Evolutionary conservation across 1,139 yeast genomes (phyloP).

Genomic region (Candida anutae): DNA sequence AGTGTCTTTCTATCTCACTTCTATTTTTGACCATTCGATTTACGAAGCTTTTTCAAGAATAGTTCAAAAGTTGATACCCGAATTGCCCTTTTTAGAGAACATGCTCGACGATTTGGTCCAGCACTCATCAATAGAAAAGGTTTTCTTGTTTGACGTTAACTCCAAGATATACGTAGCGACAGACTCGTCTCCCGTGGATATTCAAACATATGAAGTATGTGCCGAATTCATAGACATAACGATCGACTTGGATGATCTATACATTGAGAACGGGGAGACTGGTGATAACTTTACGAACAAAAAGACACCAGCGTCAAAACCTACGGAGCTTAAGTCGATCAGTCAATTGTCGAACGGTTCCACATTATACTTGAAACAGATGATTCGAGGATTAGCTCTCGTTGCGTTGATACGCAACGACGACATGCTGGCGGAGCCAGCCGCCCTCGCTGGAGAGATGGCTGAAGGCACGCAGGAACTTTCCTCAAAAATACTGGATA

Average conservation of each 20-base stretch:
- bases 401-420: slow-evolving; percentile 79
- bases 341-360: slow-evolving; percentile 79
- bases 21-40: slow-evolving; percentile 91
- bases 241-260: slow-evolving; percentile 73
- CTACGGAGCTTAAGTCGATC: slow-evolving; percentile 50
- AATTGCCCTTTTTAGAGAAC: slow-evolving; percentile 80
- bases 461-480: slow-evolving; percentile 1
- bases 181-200: slow-evolving; percentile 91
- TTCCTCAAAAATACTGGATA: slow-evolving; percentile 19
- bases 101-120: slow-evolving; percentile 83
- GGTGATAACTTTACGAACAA: slow-evolving; percentile 10
- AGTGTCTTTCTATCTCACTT: slow-evolving; percentile 83
- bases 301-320: slow-evolving; percentile 3
- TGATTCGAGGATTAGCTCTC: slow-evolving; percentile 88
- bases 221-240: slow-evolving; percentile 96
- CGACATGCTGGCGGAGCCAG: slow-evolving; percentile 16
- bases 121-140: slow-evolving; percentile 86
- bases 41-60: slow-evolving; percentile 93
- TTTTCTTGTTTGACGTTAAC: slow-evolving; percentile 83
- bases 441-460: slow-evolving; percentile 2
- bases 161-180: slow-evolving; percentile 96
- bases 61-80: slow-evolving; percentile 84
- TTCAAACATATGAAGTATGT: slow-evolving; percentile 92
- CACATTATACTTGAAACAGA: slow-evolving; percentile 73
- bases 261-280: slow-evolving; percentile 28